phyloP scores from a whole-genome alignment of 176 grass and related monocot genomes.

The Lolium multiflorum region DNA sequence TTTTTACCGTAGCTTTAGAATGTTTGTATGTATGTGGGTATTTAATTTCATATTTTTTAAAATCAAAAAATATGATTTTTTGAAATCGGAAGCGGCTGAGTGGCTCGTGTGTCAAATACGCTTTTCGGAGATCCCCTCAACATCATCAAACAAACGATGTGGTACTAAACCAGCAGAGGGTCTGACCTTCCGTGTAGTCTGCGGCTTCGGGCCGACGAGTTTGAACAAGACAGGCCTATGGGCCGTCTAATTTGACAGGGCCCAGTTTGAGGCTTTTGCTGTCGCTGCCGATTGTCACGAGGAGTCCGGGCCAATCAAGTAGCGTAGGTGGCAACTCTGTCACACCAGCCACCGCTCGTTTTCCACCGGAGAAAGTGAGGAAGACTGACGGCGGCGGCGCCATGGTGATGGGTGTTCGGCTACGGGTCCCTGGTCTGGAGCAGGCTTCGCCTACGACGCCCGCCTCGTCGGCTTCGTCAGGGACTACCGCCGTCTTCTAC shows the following conservation, averaged over 20 bases:
- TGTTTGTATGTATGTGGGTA: no score
- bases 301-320: background rate
- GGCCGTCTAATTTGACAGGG: background rate
- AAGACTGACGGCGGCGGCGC: background rate
- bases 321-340: background rate
- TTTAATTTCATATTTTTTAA: no score
- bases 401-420: slow-evolving; percentile 90
- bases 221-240: background rate
- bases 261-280: background rate
- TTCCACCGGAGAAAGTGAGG: slow-evolving; percentile 22
- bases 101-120: no score
- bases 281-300: background rate
- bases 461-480: slow-evolving; percentile 78
- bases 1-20: no score
- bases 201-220: background rate
- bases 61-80: no score
- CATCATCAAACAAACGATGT: no score
- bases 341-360: background rate
- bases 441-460: slow-evolving; percentile 83
- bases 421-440: slow-evolving; percentile 96
- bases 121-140: background rate
- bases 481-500: slow-evolving; percentile 92
- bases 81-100: no score
- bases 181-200: background rate
- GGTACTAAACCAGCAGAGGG: background rate